A percentile compares a stretch with the other conserved stretches of the same genome.
Conservation (phyloP, 2,329 filamentous ascomycete species). For the Coniella vitis region DNA sequence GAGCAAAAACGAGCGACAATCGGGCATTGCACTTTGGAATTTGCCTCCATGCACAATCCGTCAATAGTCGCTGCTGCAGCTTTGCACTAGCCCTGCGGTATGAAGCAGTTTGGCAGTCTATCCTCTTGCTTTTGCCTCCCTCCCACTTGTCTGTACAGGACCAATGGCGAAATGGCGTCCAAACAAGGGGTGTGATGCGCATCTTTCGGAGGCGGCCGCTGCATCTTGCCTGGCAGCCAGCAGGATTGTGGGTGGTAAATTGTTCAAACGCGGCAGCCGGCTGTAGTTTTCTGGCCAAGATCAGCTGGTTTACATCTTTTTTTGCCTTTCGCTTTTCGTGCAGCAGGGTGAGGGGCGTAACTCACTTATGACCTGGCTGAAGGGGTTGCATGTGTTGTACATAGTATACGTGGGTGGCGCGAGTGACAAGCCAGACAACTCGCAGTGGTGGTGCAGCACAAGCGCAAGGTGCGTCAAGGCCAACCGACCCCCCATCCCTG, state of each 20-base stretch:
- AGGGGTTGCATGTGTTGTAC: too few species aligned
- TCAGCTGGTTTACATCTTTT: neutral
- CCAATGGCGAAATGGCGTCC: neutral
- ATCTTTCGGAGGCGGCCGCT: neutral
- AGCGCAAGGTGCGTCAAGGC: too few species aligned
- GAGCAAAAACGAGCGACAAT: neutral
- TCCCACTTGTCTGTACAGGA: neutral
- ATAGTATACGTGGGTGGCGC: neutral
- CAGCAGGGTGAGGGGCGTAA: too few species aligned
- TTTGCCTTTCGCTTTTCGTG: too few species aligned
- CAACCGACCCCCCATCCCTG: too few species aligned
- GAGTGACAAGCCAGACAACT: slow-evolving; percentile 8
- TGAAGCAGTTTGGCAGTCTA: neutral
- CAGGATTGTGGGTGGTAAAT: neutral
- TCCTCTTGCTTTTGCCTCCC: neutral
- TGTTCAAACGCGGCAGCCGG: neutral
- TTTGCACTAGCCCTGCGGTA: neutral
- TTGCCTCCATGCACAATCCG: neutral
- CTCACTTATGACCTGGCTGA: too few species aligned
- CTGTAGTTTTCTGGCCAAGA: slow-evolving; percentile 1
- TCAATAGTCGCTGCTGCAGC: neutral
- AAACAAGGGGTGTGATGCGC: neutral
- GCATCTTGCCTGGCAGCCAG: too few species aligned
- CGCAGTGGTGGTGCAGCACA: neutral
- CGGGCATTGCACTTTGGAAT: neutral